Percentiles rank a stretch among this genome's conserved stretches.
These are phyloP conservation scores for Hyphodiscus sp. DNA, from an alignment of 2,329 filamentous ascomycete genomes.

Conservation along the genomic window DNA sequence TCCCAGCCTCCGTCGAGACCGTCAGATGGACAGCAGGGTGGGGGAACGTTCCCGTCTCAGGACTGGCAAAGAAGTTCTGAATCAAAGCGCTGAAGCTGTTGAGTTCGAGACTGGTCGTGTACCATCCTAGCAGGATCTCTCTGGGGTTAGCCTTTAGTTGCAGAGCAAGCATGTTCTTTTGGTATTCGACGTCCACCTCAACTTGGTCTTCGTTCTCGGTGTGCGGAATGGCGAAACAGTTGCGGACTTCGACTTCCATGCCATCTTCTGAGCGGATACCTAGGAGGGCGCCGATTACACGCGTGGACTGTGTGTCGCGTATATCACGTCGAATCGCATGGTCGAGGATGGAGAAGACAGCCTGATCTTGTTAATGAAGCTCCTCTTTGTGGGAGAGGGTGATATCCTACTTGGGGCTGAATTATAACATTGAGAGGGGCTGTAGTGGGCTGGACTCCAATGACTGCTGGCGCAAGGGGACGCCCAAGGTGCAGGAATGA, in stretches of 20 bases:
- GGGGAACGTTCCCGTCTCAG: conserved; percentile 94
- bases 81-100: conserved; percentile 98
- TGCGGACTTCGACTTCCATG: conserved; percentile 90
- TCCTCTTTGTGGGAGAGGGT: neutral
- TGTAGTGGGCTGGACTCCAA: conserved; percentile 77
- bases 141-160: conserved; percentile 91
- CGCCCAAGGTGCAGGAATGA: conserved; percentile 92
- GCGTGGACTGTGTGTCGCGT: conserved; percentile 71
- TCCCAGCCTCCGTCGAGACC: conserved; percentile 80
- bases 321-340: conserved; percentile 75
- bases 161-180: conserved; percentile 97
- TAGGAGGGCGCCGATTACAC: conserved; percentile 93
- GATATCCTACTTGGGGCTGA: conserved; percentile 75
- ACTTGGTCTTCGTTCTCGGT: conserved; percentile 98
- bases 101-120: conserved; percentile 91
- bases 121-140: conserved; percentile 95
- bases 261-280: conserved; percentile 94
- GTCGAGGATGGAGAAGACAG: conserved; percentile 75
- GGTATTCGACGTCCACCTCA: conserved; percentile 99
- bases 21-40: conserved; percentile 97
- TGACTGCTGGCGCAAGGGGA: conserved; percentile 75
- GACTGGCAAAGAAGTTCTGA: conserved; percentile 98
- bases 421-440: conserved; percentile 90
- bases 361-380: conserved; percentile 37
- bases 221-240: conserved; percentile 96